A percentile compares a stretch with the other conserved stretches of the same genome.
Evolutionary conservation across 768 basidiomycete genomes (phyloP).

Genomic region (Amanita polypyramis): DNA sequence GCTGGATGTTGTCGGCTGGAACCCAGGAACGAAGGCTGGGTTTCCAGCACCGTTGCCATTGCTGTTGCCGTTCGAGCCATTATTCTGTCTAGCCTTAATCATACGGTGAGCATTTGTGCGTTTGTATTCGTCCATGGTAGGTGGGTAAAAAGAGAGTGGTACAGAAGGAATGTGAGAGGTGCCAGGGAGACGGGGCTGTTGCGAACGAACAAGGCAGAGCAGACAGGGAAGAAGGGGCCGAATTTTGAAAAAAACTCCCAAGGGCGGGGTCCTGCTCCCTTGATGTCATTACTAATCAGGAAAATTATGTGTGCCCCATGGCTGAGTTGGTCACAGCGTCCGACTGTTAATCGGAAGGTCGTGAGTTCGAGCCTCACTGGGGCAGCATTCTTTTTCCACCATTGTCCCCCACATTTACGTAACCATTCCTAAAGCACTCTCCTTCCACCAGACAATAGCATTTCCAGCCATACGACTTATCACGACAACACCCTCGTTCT

Average conservation of each 20-base stretch:
- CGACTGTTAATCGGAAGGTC: slow-evolving; percentile 69
- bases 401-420: neutral
- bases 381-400: slow-evolving; percentile 22
- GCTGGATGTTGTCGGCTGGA: neutral
- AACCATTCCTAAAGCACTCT: neutral
- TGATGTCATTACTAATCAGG: neutral
- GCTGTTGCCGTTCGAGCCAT: too few species aligned
- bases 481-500: neutral
- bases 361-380: slow-evolving; percentile 62
- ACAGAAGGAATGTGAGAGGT: neutral
- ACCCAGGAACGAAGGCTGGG: neutral
- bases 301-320: slow-evolving; percentile 44
- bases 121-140: neutral
- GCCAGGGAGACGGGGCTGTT: neutral
- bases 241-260: too few species aligned
- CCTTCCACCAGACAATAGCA: neutral
- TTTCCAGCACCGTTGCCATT: neutral
- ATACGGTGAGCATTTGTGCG: neutral
- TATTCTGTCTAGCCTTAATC: neutral
- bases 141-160: neutral
- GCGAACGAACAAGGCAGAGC: neutral
- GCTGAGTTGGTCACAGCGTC: slow-evolving; percentile 73
- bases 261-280: too few species aligned
- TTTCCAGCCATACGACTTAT: too few species aligned
- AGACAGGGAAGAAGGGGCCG: too few species aligned